Evolutionary conservation across 129 eudicot species (phyloP).

Genomic region (Sambucus nigra): DNA sequence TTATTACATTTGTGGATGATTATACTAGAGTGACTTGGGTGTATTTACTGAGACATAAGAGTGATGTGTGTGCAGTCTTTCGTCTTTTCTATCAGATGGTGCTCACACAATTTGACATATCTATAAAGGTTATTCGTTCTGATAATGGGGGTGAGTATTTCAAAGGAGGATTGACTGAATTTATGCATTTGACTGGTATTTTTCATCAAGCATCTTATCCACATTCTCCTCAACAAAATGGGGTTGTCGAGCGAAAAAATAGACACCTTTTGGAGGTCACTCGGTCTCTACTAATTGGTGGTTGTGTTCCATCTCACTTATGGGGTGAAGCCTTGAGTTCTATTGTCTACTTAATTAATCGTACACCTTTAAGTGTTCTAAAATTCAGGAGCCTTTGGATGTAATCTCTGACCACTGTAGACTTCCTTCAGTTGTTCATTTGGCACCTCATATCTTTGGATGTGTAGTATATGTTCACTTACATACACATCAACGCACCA

Average conservation of each 20-base stretch:
- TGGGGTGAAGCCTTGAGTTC: background rate
- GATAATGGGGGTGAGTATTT: background rate
- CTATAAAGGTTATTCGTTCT: background rate
- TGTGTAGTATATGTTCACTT: too few relatives aligned
- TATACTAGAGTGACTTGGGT: slow-evolving; percentile 8
- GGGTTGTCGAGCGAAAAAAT: background rate
- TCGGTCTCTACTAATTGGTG: background rate
- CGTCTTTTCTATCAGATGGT: too few relatives aligned
- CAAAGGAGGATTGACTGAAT: background rate
- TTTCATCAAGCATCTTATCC: background rate
- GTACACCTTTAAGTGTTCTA: background rate
- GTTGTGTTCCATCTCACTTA: background rate
- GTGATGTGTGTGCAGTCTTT: too few relatives aligned
- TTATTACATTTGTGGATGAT: slow-evolving; percentile 9
- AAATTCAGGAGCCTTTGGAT: too few relatives aligned
- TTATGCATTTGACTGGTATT: background rate
- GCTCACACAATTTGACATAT: background rate
- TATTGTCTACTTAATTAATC: background rate
- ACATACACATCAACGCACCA: too few relatives aligned
- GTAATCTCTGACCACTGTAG: too few relatives aligned
- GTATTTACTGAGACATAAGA: too few relatives aligned
- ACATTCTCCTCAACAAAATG: background rate
- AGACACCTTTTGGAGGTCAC: background rate
- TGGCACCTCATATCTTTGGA: too few relatives aligned
- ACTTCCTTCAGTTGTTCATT: too few relatives aligned